phyloP scores from a whole-genome alignment of 1,139 yeast genomes.

The Pichia sp. region DNA sequence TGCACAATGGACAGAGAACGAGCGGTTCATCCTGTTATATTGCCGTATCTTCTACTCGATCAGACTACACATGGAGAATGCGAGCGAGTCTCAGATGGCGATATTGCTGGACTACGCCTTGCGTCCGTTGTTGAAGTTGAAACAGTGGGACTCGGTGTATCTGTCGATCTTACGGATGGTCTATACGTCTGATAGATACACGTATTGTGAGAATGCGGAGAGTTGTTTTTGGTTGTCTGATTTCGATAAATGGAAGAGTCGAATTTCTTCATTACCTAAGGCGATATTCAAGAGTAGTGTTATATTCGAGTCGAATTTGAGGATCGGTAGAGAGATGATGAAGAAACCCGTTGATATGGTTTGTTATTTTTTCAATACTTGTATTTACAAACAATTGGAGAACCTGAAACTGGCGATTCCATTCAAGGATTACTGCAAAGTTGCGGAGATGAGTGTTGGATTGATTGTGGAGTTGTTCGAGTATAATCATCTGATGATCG shows the following conservation, averaged over 20 bases:
- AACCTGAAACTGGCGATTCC: conserved; percentile 1
- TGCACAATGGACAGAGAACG: conserved; percentile 11
- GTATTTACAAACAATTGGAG: conserved; percentile 5
- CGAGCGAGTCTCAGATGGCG: background rate
- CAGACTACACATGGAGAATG: conserved; percentile 9
- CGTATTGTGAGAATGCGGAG: conserved; percentile 5
- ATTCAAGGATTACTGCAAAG: conserved; percentile 3
- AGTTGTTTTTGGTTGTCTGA: conserved; percentile 17
- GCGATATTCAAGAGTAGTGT: conserved; percentile 8
- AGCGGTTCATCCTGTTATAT: conserved; percentile 12
- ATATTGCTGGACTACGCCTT: conserved; percentile 6
- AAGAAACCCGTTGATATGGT: background rate
- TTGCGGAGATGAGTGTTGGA: background rate
- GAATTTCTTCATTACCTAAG: conserved; percentile 11
- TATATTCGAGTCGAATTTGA: conserved; percentile 4
- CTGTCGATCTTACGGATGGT: conserved; percentile 6
- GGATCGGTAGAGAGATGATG: background rate
- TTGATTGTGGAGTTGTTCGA: conserved; percentile 5
- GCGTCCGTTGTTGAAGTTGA: conserved; percentile 9
- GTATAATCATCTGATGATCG: conserved; percentile 2
- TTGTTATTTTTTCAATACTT: background rate
- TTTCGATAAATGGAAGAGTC: conserved; percentile 15
- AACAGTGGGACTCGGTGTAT: conserved; percentile 4
- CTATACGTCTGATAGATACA: conserved; percentile 7
- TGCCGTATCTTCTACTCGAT: conserved; percentile 15